Evolutionary conservation across 352 stramenopile species (phyloP).

Genomic region (Phytophthora sansomeana): DNA sequence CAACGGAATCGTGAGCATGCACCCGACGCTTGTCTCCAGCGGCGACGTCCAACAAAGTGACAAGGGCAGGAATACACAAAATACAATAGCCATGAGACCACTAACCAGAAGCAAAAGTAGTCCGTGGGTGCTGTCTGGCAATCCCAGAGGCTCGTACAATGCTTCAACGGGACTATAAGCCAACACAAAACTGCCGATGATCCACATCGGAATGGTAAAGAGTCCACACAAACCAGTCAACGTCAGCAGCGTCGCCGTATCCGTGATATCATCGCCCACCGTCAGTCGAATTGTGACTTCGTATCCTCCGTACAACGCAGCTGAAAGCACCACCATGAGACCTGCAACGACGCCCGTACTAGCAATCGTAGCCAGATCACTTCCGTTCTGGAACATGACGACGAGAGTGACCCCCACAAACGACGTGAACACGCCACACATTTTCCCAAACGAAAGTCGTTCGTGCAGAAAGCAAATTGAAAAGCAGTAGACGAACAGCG

Average conservation of each 20-base stretch:
- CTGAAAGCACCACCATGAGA: slow-evolving; percentile 53
- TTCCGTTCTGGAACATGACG: slow-evolving; percentile 52
- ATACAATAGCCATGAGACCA: slow-evolving; percentile 39
- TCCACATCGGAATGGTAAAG: slow-evolving; percentile 57
- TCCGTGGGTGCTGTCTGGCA: slow-evolving; percentile 38
- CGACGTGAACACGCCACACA: slow-evolving; percentile 54
- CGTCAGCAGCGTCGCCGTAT: slow-evolving; percentile 54
- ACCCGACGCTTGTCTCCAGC: slow-evolving; percentile 66
- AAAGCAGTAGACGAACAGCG: slow-evolving; percentile 74
- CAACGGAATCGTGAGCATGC: slow-evolving; percentile 67
- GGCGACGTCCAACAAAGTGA: slow-evolving; percentile 65
- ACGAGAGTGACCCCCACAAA: slow-evolving; percentile 58
- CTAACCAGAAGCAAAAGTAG: slow-evolving; percentile 44
- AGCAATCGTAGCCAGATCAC: slow-evolving; percentile 33
- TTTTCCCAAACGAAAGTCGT: slow-evolving; percentile 44
- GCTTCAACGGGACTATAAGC: slow-evolving; percentile 41
- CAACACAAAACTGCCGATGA: slow-evolving; percentile 45
- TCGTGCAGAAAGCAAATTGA: slow-evolving; percentile 67
- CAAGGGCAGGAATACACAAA: slow-evolving; percentile 53
- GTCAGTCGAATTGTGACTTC: slow-evolving; percentile 56
- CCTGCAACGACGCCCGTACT: slow-evolving; percentile 46
- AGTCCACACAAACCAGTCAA: slow-evolving; percentile 56
- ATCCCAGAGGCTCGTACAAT: slow-evolving; percentile 54
- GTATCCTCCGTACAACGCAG: slow-evolving; percentile 58
- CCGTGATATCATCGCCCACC: slow-evolving; percentile 48